Evolutionary conservation across 1,284 basidiomycete species (phyloP), one percentile per base, ranked within the genome.

Genomic region (Gymnopus androsaceus): DNA sequence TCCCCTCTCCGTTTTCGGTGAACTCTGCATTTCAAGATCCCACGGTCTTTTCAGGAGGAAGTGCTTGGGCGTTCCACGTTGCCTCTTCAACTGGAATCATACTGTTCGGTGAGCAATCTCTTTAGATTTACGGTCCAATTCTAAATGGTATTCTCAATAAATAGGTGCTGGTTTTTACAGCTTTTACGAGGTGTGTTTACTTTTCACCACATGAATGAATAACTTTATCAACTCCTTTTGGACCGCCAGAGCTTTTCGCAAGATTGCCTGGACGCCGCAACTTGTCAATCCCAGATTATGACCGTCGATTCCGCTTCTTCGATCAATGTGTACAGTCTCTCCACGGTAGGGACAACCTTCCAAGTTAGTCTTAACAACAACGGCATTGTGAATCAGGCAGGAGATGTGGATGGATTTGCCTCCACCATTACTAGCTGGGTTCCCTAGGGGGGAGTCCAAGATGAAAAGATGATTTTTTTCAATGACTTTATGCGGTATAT

Each of bases 151-250:
- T 33, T 46, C n/a, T 25, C 9, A 31, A 17, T 31, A 4, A 34
- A 8, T 49, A 75, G 84, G 82, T 64, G 82, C 80, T 40, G 82
- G 82, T 1, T 70, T 82, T 33, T 87, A 85, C 67, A 81, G 76
- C 62, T 86, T 87, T 73, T 85, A 65, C 60, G 56, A 63, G 37
- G 54, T 55, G 25, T 11, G 33, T 28, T 6, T 23, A 14, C n/a
- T 8, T 25, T 25, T 25, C 21, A 4, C 34, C 12, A 6, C 11
- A 21, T n/a, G n/a, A 52, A 7, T 21, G 3, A 21, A 55, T 25
- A 23, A 34, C 28, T 34, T n/a, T n/a, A n/a, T n/a, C n/a, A n/a
- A 23, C 33, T 36, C n/a, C 8, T 23, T 11, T 19, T 21, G 12
- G 9, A 14, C 15, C 7, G 25, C n/a, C 30, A 55, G 76, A 75